These are phyloP conservation scores for Coemansia sp. DNA, from an alignment of 192 early-diverging fungal genomes.

Conservation along the genomic window DNA sequence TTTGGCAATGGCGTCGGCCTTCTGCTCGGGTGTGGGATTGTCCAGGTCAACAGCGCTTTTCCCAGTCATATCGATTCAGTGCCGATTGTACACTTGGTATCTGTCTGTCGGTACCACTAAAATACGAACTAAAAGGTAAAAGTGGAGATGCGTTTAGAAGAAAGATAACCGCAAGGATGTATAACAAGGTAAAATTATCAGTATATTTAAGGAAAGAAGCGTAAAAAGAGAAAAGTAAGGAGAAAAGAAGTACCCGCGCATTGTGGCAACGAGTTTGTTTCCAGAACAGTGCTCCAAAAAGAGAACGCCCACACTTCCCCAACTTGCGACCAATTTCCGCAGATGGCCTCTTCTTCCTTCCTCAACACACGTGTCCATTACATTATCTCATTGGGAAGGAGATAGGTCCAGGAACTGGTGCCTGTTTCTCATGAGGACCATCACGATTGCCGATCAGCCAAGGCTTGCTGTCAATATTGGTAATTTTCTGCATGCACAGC, in stretches of 20 bases:
- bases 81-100: not conserved
- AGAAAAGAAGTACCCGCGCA: not conserved
- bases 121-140: not conserved
- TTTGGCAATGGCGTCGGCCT: slow-evolving; percentile 25
- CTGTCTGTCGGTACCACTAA: not conserved
- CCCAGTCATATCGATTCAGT: slow-evolving; percentile 4
- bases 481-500: no score
- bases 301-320: no score
- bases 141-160: no score
- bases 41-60: slow-evolving; percentile 39
- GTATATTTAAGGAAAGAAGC: not conserved
- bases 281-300: not conserved
- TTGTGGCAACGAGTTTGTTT: not conserved
- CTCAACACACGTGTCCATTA: slow-evolving; percentile 9
- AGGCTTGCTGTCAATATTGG: not conserved
- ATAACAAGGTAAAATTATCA: not conserved
- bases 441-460: no score
- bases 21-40: slow-evolving; percentile 43
- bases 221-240: not conserved
- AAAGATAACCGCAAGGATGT: not conserved
- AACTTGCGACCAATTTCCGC: no score
- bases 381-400: no score
- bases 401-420: no score
- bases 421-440: no score
- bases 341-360: no score